Conservation (phyloP, 495 filamentous ascomycete species). For the Penicillium tannophilum region DNA sequence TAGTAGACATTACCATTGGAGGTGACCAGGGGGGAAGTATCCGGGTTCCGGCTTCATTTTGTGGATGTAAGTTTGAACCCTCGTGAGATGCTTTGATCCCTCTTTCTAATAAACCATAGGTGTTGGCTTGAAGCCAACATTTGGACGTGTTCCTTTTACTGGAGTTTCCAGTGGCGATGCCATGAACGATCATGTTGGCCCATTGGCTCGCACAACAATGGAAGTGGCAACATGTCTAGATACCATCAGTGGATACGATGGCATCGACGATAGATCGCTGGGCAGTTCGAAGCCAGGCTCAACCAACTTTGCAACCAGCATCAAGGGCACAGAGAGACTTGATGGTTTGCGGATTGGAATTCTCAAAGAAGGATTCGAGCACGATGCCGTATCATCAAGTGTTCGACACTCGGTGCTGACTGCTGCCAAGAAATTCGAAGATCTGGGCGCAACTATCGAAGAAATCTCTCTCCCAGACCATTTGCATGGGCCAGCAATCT, state of each 20-base stretch:
- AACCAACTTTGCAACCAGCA: slow-evolving; percentile 40
- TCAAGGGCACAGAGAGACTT: slow-evolving; percentile 34
- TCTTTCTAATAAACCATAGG: slow-evolving; percentile 24
- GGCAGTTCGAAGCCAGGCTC: slow-evolving; percentile 47
- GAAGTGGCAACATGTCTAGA: slow-evolving; percentile 55
- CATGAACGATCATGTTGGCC: slow-evolving; percentile 49
- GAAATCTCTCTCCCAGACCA: slow-evolving; percentile 57
- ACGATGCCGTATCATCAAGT: slow-evolving; percentile 41
- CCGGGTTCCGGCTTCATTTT: slow-evolving; percentile 54
- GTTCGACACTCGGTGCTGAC: slow-evolving; percentile 44
- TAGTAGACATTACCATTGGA: slow-evolving; percentile 59
- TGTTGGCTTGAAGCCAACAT: slow-evolving; percentile 52
- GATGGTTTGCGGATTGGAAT: slow-evolving; percentile 56
- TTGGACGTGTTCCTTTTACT: slow-evolving; percentile 55
- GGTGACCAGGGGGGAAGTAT: slow-evolving; percentile 65
- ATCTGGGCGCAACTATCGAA: slow-evolving; percentile 53
- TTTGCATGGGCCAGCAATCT: slow-evolving; percentile 47
- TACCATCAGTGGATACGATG: slow-evolving; percentile 56
- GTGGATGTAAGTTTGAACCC: slow-evolving; percentile 36
- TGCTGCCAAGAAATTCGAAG: slow-evolving; percentile 48
- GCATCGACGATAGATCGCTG: slow-evolving; percentile 57
- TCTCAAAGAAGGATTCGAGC: slow-evolving; percentile 51
- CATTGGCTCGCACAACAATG: slow-evolving; percentile 50
- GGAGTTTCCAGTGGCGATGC: slow-evolving; percentile 49
- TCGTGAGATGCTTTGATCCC: background rate